These are phyloP conservation scores for Saccharomyces cerevisiae DNA, from an alignment of 805 yeast species.

Conservation along the genomic window DNA sequence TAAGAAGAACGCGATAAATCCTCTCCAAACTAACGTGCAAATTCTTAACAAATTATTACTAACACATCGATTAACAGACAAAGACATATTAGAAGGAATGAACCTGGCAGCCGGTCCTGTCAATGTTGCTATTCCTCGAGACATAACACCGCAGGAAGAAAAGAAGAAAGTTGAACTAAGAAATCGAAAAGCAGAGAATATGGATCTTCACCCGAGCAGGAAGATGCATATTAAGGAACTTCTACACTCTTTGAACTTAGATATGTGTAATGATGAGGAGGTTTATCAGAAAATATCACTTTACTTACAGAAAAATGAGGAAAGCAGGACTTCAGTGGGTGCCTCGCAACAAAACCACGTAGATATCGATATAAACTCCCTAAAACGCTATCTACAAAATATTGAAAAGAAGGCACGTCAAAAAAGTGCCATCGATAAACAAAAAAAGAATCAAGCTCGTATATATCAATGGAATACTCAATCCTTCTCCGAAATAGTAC, in stretches of 20 bases:
- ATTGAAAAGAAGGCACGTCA: constrained; percentile 17
- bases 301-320: not conserved
- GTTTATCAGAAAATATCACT: not conserved
- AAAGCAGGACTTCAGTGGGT: not conserved
- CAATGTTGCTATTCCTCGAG: not conserved
- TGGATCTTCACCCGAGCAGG: not conserved
- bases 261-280: not conserved
- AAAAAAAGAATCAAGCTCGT: constrained; percentile 15
- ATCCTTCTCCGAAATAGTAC: not conserved
- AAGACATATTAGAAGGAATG: not conserved
- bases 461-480: constrained; percentile 19
- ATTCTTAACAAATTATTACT: not conserved
- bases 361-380: constrained; percentile 10
- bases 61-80: not conserved
- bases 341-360: not conserved
- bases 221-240: not conserved
- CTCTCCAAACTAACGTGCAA: not conserved
- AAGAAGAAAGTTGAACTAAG: not conserved
- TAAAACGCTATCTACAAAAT: constrained; percentile 16
- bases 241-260: not conserved
- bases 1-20: not conserved
- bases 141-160: not conserved
- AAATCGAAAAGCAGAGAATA: not conserved
- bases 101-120: not conserved
- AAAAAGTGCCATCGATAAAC: constrained; percentile 5